A percentile compares a stretch with the other conserved stretches of the same genome.
Evolutionary conservation across 164 flowering plant species (phyloP).

Genomic region (Tetracentron sinense): DNA sequence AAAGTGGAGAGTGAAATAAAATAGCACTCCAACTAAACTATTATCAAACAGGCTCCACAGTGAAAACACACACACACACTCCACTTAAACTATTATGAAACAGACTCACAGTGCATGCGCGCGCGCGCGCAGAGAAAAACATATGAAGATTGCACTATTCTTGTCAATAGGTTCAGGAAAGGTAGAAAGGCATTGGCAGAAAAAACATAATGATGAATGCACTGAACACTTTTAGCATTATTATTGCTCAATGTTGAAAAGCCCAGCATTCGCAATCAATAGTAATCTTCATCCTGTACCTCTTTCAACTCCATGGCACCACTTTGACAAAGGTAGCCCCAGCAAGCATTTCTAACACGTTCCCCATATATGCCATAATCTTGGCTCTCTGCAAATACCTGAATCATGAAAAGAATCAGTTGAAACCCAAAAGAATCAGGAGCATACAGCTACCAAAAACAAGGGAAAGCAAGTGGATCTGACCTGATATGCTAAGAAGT

Average conservation of each 20-base stretch:
- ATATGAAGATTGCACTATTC: background rate
- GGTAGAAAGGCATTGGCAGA: too few species aligned
- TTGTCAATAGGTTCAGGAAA: background rate
- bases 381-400: slow-evolving; percentile 96
- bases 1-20: too few species aligned
- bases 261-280: background rate
- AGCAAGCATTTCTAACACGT: slow-evolving; percentile 96
- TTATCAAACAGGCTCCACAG: too few species aligned
- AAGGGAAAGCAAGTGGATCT: slow-evolving; percentile 1
- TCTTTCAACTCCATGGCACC: slow-evolving; percentile 88
- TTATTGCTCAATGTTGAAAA: too few species aligned
- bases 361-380: slow-evolving; percentile 97
- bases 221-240: too few species aligned
- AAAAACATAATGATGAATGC: too few species aligned
- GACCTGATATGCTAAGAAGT: slow-evolving; percentile 95
- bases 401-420: slow-evolving; percentile 13
- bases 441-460: background rate
- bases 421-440: slow-evolving; percentile 3
- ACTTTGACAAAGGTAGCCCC: slow-evolving; percentile 99
- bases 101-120: too few species aligned
- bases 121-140: too few species aligned
- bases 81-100: too few species aligned
- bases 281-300: slow-evolving; percentile 35
- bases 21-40: too few species aligned
- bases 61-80: too few species aligned